Evolutionary conservation across 108 stramenopile species (phyloP).

Genomic region (Cylindrotheca fusiformis): DNA sequence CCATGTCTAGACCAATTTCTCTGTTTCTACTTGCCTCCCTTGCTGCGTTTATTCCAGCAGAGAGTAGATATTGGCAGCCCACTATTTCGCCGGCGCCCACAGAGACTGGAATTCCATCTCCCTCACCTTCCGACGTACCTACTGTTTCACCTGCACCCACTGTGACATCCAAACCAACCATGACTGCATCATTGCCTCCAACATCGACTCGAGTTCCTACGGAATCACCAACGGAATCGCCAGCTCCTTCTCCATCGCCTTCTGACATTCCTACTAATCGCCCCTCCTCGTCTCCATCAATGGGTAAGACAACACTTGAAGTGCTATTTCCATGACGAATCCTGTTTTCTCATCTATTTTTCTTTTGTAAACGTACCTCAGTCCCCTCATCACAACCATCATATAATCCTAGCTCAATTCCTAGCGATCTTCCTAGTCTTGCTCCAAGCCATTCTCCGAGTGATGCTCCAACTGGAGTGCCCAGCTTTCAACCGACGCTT

Average conservation of each 20-base stretch:
- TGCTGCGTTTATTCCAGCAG: too few species aligned
- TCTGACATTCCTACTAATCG: background rate
- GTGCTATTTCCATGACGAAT: too few species aligned
- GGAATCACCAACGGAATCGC: background rate
- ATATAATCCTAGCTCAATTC: background rate
- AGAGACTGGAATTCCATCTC: background rate
- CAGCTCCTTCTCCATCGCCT: background rate
- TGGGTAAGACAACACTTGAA: background rate
- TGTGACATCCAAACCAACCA: background rate
- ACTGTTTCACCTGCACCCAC: background rate
- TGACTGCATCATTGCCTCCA: background rate
- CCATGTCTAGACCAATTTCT: too few species aligned
- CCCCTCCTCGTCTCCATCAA: background rate
- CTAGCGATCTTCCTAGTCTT: background rate
- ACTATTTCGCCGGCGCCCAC: background rate
- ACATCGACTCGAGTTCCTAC: background rate
- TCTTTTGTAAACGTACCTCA: background rate
- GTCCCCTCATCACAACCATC: background rate
- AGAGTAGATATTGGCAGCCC: background rate
- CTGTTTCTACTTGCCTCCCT: too few species aligned
- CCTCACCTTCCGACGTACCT: background rate
- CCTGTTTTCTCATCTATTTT: too few species aligned
- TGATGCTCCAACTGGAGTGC: background rate
- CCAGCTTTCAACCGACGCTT: background rate
- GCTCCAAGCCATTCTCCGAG: background rate